Evolutionary conservation across 2,329 filamentous ascomycete genomes (phyloP), one percentile per base, ranked within the genome.

Genomic region (Ceratocystis alfenasii): DNA sequence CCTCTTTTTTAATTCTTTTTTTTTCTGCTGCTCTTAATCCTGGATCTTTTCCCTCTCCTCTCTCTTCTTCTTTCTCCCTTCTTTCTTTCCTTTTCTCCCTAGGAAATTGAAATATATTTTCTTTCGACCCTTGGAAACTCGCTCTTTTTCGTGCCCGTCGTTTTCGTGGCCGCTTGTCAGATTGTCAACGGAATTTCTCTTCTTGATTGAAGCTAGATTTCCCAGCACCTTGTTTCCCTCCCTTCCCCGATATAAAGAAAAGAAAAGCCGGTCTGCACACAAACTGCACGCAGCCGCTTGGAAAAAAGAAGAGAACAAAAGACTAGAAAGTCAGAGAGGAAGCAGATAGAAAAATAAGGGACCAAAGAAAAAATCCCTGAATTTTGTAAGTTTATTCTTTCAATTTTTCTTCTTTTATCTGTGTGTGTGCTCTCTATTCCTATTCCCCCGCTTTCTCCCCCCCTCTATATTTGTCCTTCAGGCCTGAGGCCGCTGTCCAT

Each of bases 191-290:
- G 48, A 62, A 62, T 62, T 41, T 62, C 61, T 64, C 63, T 64
- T 64, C 63, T 64, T 64, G 50, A 64, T 57, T 57, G 63, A 64
- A 64, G 63, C 33, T 15, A 62, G 61, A 46, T 62, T 62, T 62
- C 61, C 61, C 33, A 28, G 50, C 8, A 55, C 50, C 6, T 22
- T 22, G n/a, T 7, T 22, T 7, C 46, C n/a, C 46, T 22, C 46
- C 46, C 46, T 20, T 22, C n/a, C 46, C 46, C 17, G 17, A n/a
- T n/a, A 48, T n/a, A 48, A 48, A 48, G 20, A 48, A 48, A 20
- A 20, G 46, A 48, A 55, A 15, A 30, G 50, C 22, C n/a, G 22
- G 12, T 12, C 10, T 10, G 50, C 48, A 53, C n/a, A 17, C 48
- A 53, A 7, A 15, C 48, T 22, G 50, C 48, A 53, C n/a, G 48